Conservation (phyloP, 345 rosid genomes). For the Microthlaspi erraticum region DNA sequence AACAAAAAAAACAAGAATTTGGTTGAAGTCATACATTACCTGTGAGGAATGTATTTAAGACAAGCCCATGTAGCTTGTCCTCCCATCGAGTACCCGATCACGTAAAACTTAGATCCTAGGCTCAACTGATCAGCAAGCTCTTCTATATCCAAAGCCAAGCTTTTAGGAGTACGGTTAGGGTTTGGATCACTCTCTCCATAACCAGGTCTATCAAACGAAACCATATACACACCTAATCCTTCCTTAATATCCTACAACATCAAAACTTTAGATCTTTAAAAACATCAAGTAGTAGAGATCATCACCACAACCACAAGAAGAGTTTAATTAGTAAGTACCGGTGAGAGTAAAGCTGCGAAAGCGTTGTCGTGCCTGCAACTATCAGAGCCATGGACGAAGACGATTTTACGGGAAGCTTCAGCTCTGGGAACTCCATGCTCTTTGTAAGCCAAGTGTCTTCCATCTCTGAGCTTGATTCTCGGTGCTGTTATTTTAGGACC, state of each 20-base stretch:
- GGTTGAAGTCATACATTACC: conserved; percentile 40
- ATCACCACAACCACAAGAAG: conserved; percentile 13
- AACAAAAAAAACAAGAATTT: no score
- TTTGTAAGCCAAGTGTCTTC: conserved; percentile 67
- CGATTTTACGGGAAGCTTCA: conserved; percentile 52
- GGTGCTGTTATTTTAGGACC: conserved; percentile 61
- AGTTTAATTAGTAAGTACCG: conserved; percentile 39
- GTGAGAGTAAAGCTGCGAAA: conserved; percentile 47
- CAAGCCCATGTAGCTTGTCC: conserved; percentile 61
- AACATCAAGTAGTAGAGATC: not conserved
- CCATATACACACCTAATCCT: conserved; percentile 58
- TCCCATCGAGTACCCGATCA: conserved; percentile 65
- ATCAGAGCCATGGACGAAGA: conserved; percentile 57
- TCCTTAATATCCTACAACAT: conserved; percentile 55
- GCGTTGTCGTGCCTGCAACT: conserved; percentile 54
- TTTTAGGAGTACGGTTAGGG: conserved; percentile 55
- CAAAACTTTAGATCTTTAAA: not conserved
- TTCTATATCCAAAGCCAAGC: conserved; percentile 65
- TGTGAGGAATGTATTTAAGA: conserved; percentile 74
- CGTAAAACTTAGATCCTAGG: conserved; percentile 61
- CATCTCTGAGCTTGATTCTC: conserved; percentile 64
- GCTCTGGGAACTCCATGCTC: conserved; percentile 62
- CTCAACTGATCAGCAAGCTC: conserved; percentile 73
- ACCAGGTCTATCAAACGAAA: conserved; percentile 74
- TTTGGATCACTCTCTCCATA: conserved; percentile 79